phyloP scores from a whole-genome alignment of 2,329 filamentous ascomycete genomes.

The Alternaria angustiovoidea region DNA sequence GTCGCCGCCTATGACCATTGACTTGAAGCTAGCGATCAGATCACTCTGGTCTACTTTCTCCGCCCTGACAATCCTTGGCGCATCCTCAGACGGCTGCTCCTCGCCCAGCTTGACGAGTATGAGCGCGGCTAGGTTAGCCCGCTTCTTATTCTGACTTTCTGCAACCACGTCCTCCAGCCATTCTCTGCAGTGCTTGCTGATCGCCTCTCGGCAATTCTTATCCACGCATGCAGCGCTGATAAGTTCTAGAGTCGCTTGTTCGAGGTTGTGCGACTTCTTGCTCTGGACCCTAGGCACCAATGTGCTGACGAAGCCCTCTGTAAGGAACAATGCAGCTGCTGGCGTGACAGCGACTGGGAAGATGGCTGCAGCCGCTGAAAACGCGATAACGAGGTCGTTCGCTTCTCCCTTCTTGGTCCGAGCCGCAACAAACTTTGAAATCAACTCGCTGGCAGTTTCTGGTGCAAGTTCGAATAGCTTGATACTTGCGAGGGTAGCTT shows the following conservation, averaged over 20 bases:
- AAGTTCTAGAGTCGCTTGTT: slow-evolving; percentile 86
- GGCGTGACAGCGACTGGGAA: slow-evolving; percentile 85
- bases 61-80: slow-evolving; percentile 42
- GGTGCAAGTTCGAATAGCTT: slow-evolving; percentile 82
- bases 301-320: slow-evolving; percentile 82
- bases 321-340: slow-evolving; percentile 81
- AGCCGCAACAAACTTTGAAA: slow-evolving; percentile 77
- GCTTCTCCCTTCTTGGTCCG: slow-evolving; percentile 77
- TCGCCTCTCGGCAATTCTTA: slow-evolving; percentile 79
- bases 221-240: slow-evolving; percentile 93
- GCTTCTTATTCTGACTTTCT: slow-evolving; percentile 68
- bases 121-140: slow-evolving; percentile 61
- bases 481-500: slow-evolving; percentile 82
- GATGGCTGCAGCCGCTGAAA: slow-evolving; percentile 87
- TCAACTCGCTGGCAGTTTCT: slow-evolving; percentile 72
- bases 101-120: slow-evolving; percentile 65
- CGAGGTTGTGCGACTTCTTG: slow-evolving; percentile 85
- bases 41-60: slow-evolving; percentile 54
- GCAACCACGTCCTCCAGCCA: slow-evolving; percentile 88
- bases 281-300: slow-evolving; percentile 79
- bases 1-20: slow-evolving; percentile 69
- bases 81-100: slow-evolving; percentile 42
- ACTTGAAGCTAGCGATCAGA: slow-evolving; percentile 65
- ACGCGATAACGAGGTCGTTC: slow-evolving; percentile 89
- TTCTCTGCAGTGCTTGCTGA: slow-evolving; percentile 82